Percentiles rank a stretch among this genome's conserved stretches.
These are phyloP conservation scores for Candida koratica DNA, from an alignment of 805 yeast genomes.

Conservation along the genomic window DNA sequence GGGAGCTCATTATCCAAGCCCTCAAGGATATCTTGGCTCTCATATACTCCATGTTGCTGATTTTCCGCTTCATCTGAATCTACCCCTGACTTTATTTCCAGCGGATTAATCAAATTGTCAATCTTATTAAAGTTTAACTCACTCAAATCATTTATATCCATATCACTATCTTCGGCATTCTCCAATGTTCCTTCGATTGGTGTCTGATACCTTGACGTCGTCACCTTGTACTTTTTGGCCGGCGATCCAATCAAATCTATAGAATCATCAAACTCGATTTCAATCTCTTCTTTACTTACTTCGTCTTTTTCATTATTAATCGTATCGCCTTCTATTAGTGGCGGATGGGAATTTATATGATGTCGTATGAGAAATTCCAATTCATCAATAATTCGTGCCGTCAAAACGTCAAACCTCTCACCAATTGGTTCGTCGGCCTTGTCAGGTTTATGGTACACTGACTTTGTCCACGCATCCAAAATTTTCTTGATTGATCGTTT, in stretches of 20 bases:
- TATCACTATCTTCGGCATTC: conserved; percentile 17
- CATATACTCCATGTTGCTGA: background rate
- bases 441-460: conserved; percentile 20
- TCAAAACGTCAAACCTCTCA: conserved; percentile 54
- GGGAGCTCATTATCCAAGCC: background rate
- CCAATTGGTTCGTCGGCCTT: conserved; percentile 20
- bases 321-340: conserved; percentile 19
- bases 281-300: conserved; percentile 26
- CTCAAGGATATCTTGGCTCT: background rate
- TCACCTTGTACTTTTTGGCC: conserved; percentile 12
- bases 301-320: conserved; percentile 16
- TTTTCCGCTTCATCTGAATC: background rate
- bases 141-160: conserved; percentile 35
- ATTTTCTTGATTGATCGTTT: conserved; percentile 35
- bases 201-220: background rate
- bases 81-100: too few species aligned
- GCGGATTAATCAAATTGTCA: conserved; percentile 32
- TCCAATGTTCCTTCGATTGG: conserved; percentile 7
- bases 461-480: conserved; percentile 41
- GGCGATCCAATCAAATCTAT: conserved; percentile 16
- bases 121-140: conserved; percentile 37
- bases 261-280: conserved; percentile 23
- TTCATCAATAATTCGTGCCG: conserved; percentile 70
- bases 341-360: conserved; percentile 28
- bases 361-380: conserved; percentile 51